phyloP scores from a whole-genome alignment of 305 asterid species.

The Fraxinus floribunda region DNA sequence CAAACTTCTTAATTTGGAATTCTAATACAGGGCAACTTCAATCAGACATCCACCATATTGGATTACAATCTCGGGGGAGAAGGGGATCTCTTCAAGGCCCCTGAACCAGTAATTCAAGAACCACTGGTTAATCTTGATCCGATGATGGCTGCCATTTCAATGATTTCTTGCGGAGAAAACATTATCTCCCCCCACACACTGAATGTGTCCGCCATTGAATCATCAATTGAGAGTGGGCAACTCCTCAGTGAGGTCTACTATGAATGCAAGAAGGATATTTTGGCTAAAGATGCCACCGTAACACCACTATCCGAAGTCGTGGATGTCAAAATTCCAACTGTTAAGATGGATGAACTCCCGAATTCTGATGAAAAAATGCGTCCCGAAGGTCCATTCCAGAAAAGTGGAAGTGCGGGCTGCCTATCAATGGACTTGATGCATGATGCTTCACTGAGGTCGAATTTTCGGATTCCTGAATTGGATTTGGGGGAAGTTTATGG shows the following conservation, averaged over 20 bases:
- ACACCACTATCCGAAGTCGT: conserved; percentile 55
- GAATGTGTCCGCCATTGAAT: conserved; percentile 65
- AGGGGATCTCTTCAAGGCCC: conserved; percentile 89
- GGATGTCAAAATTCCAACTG: conserved; percentile 45
- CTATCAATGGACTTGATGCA: conserved; percentile 55
- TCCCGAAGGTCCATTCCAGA: conserved; percentile 52
- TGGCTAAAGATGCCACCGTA: conserved; percentile 79
- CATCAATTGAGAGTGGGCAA: conserved; percentile 69
- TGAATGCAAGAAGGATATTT: conserved; percentile 84
- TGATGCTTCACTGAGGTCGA: conserved; percentile 57
- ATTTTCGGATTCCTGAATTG: conserved; percentile 66
- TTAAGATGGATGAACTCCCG: conserved; percentile 35
- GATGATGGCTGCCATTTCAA: conserved; percentile 77
- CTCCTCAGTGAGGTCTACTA: conserved; percentile 81
- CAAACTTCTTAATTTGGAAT: conserved; percentile 14
- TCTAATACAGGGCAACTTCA: conserved; percentile 42
- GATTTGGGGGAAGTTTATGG: conserved; percentile 71
- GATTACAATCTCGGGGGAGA: conserved; percentile 86
- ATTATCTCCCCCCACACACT: conserved; percentile 60
- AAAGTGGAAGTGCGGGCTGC: conserved; percentile 66
- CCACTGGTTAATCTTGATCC: conserved; percentile 73
- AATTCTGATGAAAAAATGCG: conserved; percentile 35
- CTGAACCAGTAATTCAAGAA: conserved; percentile 69
- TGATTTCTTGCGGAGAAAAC: conserved; percentile 86
- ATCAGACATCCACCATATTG: conserved; percentile 41